Evolutionary conservation across 2,329 filamentous ascomycete species (phyloP).

Genomic region (Cladophialophora chaetospira): DNA sequence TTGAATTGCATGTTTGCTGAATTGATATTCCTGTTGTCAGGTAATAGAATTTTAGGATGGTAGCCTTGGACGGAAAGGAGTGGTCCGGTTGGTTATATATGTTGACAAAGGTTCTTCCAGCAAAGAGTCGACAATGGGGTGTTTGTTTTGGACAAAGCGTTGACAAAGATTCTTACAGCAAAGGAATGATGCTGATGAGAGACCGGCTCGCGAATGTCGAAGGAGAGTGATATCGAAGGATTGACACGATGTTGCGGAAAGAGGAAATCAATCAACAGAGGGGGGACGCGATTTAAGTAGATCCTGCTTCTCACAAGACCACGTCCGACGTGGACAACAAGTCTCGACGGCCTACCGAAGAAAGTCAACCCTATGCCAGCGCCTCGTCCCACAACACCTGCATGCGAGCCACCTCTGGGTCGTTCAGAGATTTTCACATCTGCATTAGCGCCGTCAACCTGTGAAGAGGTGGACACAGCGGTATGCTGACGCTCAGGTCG

Average conservation of each 20-base stretch:
- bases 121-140: constrained; percentile 35
- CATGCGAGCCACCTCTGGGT: constrained; percentile 14
- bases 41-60: constrained; percentile 19
- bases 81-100: constrained; percentile 18
- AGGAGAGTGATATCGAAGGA: constrained; percentile 21
- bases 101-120: constrained; percentile 31
- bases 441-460: constrained; percentile 23
- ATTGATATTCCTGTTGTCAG: constrained; percentile 13
- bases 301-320: constrained; percentile 6
- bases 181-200: constrained; percentile 36
- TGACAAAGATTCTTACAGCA: constrained; percentile 31
- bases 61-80: constrained; percentile 22
- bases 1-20: constrained; percentile 39
- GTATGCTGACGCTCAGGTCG: constrained; percentile 7
- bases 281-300: constrained; percentile 28
- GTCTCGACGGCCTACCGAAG: constrained; percentile 19
- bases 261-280: constrained; percentile 28
- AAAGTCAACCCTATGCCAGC: constrained; percentile 10
- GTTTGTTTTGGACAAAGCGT: constrained; percentile 25
- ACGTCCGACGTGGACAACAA: constrained; percentile 17
- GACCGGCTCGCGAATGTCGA: constrained; percentile 31
- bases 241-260: constrained; percentile 30
- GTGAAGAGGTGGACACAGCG: constrained; percentile 19
- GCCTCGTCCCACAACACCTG: constrained; percentile 18
- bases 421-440: constrained; percentile 31